Base-by-base conservation (phyloP, 495 filamentous ascomycete genomes). In the Wilcoxina mikolae region DNA sequence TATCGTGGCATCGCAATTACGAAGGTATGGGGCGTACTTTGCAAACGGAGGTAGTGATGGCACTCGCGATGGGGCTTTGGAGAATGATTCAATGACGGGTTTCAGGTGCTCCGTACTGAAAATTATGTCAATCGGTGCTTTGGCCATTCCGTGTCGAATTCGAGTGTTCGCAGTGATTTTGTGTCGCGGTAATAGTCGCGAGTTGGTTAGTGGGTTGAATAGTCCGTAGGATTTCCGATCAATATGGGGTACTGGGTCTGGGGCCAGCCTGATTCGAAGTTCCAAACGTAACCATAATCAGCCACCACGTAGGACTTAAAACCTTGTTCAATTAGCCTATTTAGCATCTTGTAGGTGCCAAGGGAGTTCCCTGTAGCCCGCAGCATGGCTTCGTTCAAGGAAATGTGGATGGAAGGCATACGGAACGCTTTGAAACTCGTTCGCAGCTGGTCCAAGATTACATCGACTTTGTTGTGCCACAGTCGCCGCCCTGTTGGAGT, bases 261-360 rank as follows among this genome's bases (percentile, higher is more conserved):
- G 26, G 10, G 9, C 49, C 20, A 12, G 54, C 50, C 25, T 29
- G 22, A 28, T 39, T 52, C 11, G 57, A 53, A 53, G 26, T 56
- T 31, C 27, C 11, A 29, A 10, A 60, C 24, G 29, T 60, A 60
- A 2, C 48, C 58, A 24, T 48, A 28, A 41, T 42, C 41, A 7
- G 54, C 53, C 35, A 56, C n/a, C 5, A 46, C 56, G 20, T 53
- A 35, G 22, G 56, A 51, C 28, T 56, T 59, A 25, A 44, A 59
- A 18, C 46, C 53, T 20, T 51, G 38, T 17, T 33, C 20, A 52
- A 62, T 62, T 3, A 54, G 54, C 22, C 59, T 59, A 33, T 39
- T 55, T 11, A 38, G 56, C 55, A 61, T 64, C 23, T 56, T 62
- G 38, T 60, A 62, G 0, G 56, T 61, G 18, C 59, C 48, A 2